phyloP scores from a whole-genome alignment of 495 filamentous ascomycete species.

The Coniosporium apollinis region DNA sequence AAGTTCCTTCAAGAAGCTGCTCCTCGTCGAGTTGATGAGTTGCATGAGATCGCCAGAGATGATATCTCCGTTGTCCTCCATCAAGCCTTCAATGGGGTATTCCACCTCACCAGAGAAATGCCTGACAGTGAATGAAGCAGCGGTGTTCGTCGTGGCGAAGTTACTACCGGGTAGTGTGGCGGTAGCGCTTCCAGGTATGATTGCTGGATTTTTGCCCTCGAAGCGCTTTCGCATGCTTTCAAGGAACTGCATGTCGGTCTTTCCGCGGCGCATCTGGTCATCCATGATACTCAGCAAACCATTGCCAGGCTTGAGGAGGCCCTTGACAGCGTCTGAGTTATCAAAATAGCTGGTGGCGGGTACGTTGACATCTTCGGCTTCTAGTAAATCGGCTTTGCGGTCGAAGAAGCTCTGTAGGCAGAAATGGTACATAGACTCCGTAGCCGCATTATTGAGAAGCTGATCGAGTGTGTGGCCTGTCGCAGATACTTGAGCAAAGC shows the following conservation, averaged over 20 bases:
- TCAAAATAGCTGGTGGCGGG: conserved; percentile 92
- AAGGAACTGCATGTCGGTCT: conserved; percentile 74
- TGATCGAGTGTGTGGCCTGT: conserved; percentile 83
- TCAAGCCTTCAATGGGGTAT: conserved; percentile 64
- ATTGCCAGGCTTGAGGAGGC: conserved; percentile 78
- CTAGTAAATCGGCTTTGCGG: conserved; percentile 72
- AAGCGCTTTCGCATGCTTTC: conserved; percentile 86
- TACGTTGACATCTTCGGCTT: conserved; percentile 80
- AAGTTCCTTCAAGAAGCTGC: conserved; percentile 70
- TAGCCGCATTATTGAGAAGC: conserved; percentile 84
- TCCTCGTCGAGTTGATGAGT: conserved; percentile 72
- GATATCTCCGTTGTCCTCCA: conserved; percentile 91
- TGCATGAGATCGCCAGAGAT: conserved; percentile 95
- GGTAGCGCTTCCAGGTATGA: conserved; percentile 50
- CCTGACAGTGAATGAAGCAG: conserved; percentile 71
- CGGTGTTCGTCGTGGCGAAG: conserved; percentile 59
- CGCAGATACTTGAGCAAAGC: conserved; percentile 66
- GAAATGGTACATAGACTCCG: conserved; percentile 80
- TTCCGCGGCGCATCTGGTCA: conserved; percentile 79
- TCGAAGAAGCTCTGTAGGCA: conserved; percentile 94
- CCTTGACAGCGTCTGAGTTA: conserved; percentile 84
- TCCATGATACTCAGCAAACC: conserved; percentile 86
- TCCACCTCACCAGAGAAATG: conserved; percentile 97
- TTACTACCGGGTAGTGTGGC: conserved; percentile 60
- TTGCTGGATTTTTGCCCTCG: conserved; percentile 82